Base-by-base conservation (phyloP, 352 stramenopile species). In the Phytophthora capsici region DNA sequence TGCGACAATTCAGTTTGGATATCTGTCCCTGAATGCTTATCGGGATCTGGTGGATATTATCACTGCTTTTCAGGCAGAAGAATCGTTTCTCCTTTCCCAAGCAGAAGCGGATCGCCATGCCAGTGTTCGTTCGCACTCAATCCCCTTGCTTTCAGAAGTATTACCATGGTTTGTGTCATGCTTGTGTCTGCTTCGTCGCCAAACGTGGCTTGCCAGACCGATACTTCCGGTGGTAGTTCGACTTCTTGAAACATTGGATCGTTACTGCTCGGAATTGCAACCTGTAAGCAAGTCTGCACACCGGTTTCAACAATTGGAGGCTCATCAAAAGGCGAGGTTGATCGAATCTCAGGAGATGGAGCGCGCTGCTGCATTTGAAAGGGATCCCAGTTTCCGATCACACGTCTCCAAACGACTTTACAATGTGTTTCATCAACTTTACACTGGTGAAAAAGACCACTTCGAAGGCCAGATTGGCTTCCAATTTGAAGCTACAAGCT, bases 391-490 rank as follows among this genome's bases (percentile, higher is more conserved):
- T 1, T 75, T 69, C 13, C 68, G 78, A 43, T 71, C 82, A 9
- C 81, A 86, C 40, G 68, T 73, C 25, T 86, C 82, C 3, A 93
- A 92, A 50, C 75, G 84, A 17, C 76, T 95, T 45, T 91, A 96
- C 65, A 96, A 96, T 30, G 85, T 95, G 25, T 96, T 96, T 55
- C 87, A 90, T 48, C 85, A 95, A 40, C 78, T 96, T 1, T 96
- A 96, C 68, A 96, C 85, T 0, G 88, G 88, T 9, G 86, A 94
- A 63, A 96, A 96, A 56, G 88, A 96, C 32, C 88, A 96, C 71
- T 96, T 96, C 53, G 88, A 96, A 63, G 88, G 88, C 0, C 88
- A 96, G 57, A 96, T 96, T 57, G 88, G 88, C 5, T 96, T 96
- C 46, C 88, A 96, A 51, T 96, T 96, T 67, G 88, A 96, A 69